These are phyloP conservation scores for Hypoxylon subgilvum DNA, from an alignment of 495 filamentous ascomycete species.

Conservation along the genomic window DNA sequence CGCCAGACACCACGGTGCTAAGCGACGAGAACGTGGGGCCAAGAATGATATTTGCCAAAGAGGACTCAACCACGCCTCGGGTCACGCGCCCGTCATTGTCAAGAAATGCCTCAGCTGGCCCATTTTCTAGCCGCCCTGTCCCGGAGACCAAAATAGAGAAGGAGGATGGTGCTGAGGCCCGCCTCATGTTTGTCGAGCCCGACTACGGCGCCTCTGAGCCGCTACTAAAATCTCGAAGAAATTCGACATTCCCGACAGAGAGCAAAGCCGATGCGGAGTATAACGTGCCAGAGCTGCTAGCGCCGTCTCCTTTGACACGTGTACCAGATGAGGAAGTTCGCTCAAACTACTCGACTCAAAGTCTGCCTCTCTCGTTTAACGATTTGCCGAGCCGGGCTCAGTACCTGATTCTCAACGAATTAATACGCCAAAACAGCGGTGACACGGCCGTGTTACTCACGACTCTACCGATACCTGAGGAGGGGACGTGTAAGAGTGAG, in stretches of 20 bases:
- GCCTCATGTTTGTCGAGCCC: constrained; percentile 71
- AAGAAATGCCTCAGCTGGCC: constrained; percentile 55
- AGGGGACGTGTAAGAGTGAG: constrained; percentile 74
- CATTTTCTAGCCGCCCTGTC: constrained; percentile 68
- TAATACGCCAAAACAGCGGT: constrained; percentile 71
- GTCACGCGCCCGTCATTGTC: constrained; percentile 52
- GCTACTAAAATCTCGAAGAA: constrained; percentile 37
- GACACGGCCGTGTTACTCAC: constrained; percentile 85
- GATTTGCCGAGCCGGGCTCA: constrained; percentile 82
- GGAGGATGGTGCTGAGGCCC: constrained; percentile 63
- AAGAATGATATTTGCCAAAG: constrained; percentile 78
- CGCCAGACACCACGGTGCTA: constrained; percentile 73
- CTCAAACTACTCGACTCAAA: constrained; percentile 66
- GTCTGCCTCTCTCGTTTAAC: constrained; percentile 77
- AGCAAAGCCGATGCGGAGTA: constrained; percentile 31
- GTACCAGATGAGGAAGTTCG: constrained; percentile 45
- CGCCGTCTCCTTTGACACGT: constrained; percentile 36
- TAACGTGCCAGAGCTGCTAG: constrained; percentile 46
- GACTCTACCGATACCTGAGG: constrained; percentile 76
- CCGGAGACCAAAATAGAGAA: constrained; percentile 64
- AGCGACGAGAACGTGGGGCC: constrained; percentile 68
- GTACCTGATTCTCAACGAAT: constrained; percentile 84
- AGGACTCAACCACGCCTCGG: constrained; percentile 36
- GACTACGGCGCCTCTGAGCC: constrained; percentile 27
- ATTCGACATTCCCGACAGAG: constrained; percentile 36